These are phyloP conservation scores for Orobanche coerulescens DNA, from an alignment of 257 asterid species.

Conservation along the genomic window DNA sequence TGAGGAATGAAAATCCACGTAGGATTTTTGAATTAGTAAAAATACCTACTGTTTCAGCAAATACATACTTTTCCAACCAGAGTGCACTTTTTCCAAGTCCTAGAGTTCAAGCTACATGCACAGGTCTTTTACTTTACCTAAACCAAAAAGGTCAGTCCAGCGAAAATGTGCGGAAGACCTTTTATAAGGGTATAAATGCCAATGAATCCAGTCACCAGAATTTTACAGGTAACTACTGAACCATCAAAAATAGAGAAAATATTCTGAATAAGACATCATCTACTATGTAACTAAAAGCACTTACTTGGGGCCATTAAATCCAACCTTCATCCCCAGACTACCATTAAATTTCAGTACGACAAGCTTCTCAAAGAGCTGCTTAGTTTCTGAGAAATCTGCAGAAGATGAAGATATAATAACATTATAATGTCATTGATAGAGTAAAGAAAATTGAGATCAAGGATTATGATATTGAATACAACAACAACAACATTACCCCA, in stretches of 20 bases:
- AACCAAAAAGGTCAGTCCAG: not conserved
- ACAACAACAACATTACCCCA: too few species aligned
- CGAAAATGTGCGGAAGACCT: not conserved
- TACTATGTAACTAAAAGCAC: slow-evolving; percentile 33
- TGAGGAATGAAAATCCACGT: not conserved
- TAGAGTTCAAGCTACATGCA: not conserved
- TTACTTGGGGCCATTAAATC: slow-evolving; percentile 73
- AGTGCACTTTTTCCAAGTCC: not conserved
- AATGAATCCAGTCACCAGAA: not conserved
- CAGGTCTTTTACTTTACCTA: not conserved
- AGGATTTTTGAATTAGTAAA: not conserved
- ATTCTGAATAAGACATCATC: not conserved
- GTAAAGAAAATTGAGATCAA: too few species aligned
- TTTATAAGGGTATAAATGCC: not conserved
- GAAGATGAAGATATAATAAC: slow-evolving; percentile 18
- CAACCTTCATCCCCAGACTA: slow-evolving; percentile 48
- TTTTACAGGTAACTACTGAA: slow-evolving; percentile 11
- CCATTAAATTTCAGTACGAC: slow-evolving; percentile 64
- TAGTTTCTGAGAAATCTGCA: slow-evolving; percentile 50
- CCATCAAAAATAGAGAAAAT: slow-evolving; percentile 4
- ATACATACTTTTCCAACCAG: not conserved
- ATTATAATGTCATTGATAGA: too few species aligned
- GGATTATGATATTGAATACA: too few species aligned
- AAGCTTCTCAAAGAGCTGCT: slow-evolving; percentile 72
- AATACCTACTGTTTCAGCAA: not conserved